Base-by-base conservation (phyloP, 2,329 filamentous ascomycete genomes). In the Xylaria sp. region DNA sequence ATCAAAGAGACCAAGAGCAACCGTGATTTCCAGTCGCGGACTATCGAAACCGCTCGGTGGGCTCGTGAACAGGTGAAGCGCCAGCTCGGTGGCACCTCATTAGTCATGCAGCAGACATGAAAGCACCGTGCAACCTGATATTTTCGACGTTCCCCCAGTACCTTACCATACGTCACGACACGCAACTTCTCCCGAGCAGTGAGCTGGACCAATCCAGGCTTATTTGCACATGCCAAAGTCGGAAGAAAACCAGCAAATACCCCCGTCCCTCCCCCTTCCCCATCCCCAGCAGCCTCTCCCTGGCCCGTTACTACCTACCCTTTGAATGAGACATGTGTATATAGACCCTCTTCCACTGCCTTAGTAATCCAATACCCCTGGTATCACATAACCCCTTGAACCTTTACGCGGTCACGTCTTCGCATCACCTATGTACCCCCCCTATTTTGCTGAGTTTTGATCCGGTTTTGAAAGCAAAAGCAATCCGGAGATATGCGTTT, bases 21-120 rank as follows among this genome's bases (percentile, higher is more conserved):
- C 84, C 90, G 92, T 73, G 94, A 98, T 53, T 97, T 92, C 83
- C 87, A 90, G 73, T 77, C 87, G 31, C 92, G 94, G 70, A 99
- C 96, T 3, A 90, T 96, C 72, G 93, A 97, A 72, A 98, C 96
- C 53, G 96, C 96, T 77, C 92, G 95, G 75, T 99, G 96, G 96
- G 94, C 96, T 70, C 91, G 95, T 68, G 96, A 98, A 82, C 94
- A 97, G 79, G 94, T 98, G 79, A 98, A 97, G 87, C 92, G 93
- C 75, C 96, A 99, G 81, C 81, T 90, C 59, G 86, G 86, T 65
- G 87, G 87, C 71, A 76, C 79, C 56, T 78, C 77, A 73, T 82
- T 78, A 61, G 82, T 86, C 73, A 87, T 88, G 84, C 79, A 82
- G 61, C 81, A 85, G 73, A 81, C 81, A 70, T 86, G 80, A 82